These are phyloP conservation scores for Carex pumila DNA, from an alignment of 176 grass and related monocot genomes.

Conservation along the genomic window DNA sequence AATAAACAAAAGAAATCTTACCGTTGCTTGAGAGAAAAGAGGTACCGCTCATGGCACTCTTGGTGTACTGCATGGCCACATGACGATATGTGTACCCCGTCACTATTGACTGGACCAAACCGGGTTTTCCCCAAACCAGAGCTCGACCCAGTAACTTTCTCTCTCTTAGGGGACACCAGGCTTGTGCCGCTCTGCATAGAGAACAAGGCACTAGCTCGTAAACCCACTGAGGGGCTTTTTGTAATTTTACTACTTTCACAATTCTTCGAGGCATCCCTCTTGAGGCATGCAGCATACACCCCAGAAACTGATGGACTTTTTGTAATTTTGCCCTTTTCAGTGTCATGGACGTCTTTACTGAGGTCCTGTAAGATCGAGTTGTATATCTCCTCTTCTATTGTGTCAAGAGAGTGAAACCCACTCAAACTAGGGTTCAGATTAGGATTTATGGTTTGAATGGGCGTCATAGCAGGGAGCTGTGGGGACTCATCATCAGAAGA, in stretches of 20 bases:
- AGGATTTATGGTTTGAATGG: slow-evolving; percentile 12
- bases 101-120: slow-evolving; percentile 80
- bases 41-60: slow-evolving; percentile 89
- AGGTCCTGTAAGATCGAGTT: slow-evolving; percentile 14
- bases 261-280: slow-evolving; percentile 39
- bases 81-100: slow-evolving; percentile 92
- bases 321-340: slow-evolving; percentile 52
- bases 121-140: slow-evolving; percentile 32
- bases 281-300: slow-evolving; percentile 63
- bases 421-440: not conserved
- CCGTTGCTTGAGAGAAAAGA: slow-evolving; percentile 97
- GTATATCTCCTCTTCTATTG: slow-evolving; percentile 22
- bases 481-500: slow-evolving; percentile 18
- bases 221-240: not conserved
- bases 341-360: slow-evolving; percentile 7
- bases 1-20: slow-evolving; percentile 23
- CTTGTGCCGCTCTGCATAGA: slow-evolving; percentile 15
- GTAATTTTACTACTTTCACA: slow-evolving; percentile 9
- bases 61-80: slow-evolving; percentile 98
- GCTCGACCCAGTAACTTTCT: slow-evolving; percentile 17
- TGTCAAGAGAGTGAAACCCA: not conserved
- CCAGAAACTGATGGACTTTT: slow-evolving; percentile 60
- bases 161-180: slow-evolving; percentile 19
- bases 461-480: not conserved
- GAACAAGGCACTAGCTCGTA: slow-evolving; percentile 1